Conservation (phyloP, 2,329 filamentous ascomycete species). For the Penicillium sp. region DNA sequence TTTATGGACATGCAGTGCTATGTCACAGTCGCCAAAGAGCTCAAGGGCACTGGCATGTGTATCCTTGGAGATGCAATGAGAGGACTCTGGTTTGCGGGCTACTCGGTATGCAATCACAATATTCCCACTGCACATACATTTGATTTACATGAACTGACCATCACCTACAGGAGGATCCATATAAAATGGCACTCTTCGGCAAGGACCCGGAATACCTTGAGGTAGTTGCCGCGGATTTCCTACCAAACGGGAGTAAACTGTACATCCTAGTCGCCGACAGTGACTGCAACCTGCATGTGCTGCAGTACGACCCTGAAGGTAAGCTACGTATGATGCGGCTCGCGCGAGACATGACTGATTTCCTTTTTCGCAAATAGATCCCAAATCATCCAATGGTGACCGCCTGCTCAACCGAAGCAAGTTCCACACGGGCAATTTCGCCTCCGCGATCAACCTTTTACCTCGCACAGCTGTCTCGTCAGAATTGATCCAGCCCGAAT, state of each 20-base stretch:
- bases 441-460: constrained; percentile 75
- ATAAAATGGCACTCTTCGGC: constrained; percentile 90
- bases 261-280: constrained; percentile 83
- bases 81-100: constrained; percentile 94
- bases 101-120: constrained; percentile 62
- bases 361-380: too few species aligned
- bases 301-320: constrained; percentile 96
- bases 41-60: constrained; percentile 82
- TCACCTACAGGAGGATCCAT: constrained; percentile 75
- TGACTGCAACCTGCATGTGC: constrained; percentile 81
- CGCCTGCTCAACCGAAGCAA: constrained; percentile 84
- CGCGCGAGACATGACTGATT: too few species aligned
- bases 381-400: constrained; percentile 88
- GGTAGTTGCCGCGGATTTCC: constrained; percentile 80
- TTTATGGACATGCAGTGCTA: constrained; percentile 99
- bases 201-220: constrained; percentile 81
- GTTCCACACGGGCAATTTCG: constrained; percentile 83
- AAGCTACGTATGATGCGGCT: too few species aligned
- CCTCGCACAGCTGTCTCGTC: constrained; percentile 63
- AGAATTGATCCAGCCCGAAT: constrained; percentile 39
- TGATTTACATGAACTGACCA: constrained; percentile 9
- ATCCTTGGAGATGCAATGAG: constrained; percentile 89
- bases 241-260: constrained; percentile 82
- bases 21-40: constrained; percentile 80
- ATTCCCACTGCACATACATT: too few species aligned